Base-by-base conservation (phyloP, 108 stramenopile genomes). In the Schizochytrium sp. region DNA sequence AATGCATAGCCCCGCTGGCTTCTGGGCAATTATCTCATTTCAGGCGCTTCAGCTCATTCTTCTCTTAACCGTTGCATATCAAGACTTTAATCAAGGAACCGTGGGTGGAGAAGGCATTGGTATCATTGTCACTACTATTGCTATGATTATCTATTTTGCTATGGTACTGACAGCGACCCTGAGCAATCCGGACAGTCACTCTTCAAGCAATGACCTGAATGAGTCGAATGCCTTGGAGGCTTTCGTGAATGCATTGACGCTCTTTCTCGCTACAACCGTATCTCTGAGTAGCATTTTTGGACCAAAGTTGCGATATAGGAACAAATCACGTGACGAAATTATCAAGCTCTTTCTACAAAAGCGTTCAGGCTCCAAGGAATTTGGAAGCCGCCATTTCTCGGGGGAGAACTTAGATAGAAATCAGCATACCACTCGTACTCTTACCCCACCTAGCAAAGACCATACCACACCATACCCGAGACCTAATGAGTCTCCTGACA, bases 21-120 rank as follows among this genome's bases (percentile, higher is more conserved):
- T 83, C 47, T 83, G 76, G 76, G 38, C 50, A 10, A 12, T 55
- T 0, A 83, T 83, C 28, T n/a, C 17, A 10, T 83, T 83, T 55
- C 76, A 83, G 53, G 53, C 15, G 13, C 15, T 83, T 13, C 76
- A 83, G 53, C 47, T 55, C 53, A 55, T 83, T 10, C 10, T 83
- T 5, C 76, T 83, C 5, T 53, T 83, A 7, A 17, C 28, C 47
- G 40, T 83, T 49, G 76, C 76, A 5, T 83, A 55, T 38, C 45
- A 55, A 40, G 76, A 55, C 47, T 83, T 38, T 38, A 55, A 55
- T 2, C 8, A 55, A 53, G 76, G 76, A 47, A 83, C 10, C 10
- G 76, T 83, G 0, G 76, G 76, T 0, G 76, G 76, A 47, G 76
- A 83, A 28, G 47, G 50, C 47, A 17, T 55, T 40, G 76, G 76